Base-by-base conservation (phyloP, 306 rosid species). In the Inga oerstediana region DNA sequence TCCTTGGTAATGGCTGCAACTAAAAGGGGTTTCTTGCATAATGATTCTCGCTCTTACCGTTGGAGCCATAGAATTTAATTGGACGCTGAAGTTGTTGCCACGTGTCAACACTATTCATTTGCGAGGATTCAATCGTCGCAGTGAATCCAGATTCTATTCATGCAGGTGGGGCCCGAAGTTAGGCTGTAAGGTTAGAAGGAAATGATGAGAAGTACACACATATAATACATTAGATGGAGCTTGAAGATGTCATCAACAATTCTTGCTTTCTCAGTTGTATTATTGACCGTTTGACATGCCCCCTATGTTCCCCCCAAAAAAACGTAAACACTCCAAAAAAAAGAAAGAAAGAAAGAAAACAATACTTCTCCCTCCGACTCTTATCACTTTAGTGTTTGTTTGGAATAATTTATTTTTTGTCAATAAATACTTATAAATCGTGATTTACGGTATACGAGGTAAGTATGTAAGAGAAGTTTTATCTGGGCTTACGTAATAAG, bases 211-310 rank as follows among this genome's bases (percentile, higher is more conserved):
- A 74, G 30, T 8, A 58, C 30, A 58, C 1, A n/a, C 15, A 15
- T 16, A 16, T 7, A 17, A 16, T 52, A 17, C 22, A 5, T 17
- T 1, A 51, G 30, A 19, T 1, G 24, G 12, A 14, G 16, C 0
- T 48, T 45, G 3, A 45, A 45, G 49, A 45, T 45, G 52, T 91
- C 92, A 90, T 91, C 95, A 86, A 90, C 78, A 49, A 13, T 87
- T 90, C 97, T 83, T 85, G 91, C 92, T 64, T 75, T 75, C 85
- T 79, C 73, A 83, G 77, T 84, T 85, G 87, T 82, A 82, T 81
- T 82, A 87, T 82, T 22, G 84, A 86, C 88, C 73, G 85, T 85
- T 80, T 85, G 87, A 83, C 75, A 8, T 83, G 37, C 72, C 85
- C 51, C 83, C 45, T 64, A 51, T 58, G 64, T n/a, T 20, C 64